Percentiles rank a stretch among this genome's conserved stretches.
These are phyloP conservation scores for Gossypium turneri DNA, from an alignment of 345 rosid species.

Conservation along the genomic window DNA sequence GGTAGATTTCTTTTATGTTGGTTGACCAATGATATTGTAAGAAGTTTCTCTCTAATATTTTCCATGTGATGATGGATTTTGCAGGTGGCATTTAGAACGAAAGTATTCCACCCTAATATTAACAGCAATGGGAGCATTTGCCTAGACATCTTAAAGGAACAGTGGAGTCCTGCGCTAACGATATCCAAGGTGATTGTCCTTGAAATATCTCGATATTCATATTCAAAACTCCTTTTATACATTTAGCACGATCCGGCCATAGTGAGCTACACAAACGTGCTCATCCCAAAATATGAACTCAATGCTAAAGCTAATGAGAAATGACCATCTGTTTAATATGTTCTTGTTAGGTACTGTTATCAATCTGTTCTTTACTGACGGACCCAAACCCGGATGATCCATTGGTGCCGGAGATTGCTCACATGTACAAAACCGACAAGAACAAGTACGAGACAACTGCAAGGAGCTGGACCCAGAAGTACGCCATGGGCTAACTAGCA, in stretches of 20 bases:
- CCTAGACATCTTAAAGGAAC: constrained; percentile 95
- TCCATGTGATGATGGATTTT: constrained; percentile 2
- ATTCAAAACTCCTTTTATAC: neutral
- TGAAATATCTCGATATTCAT: neutral
- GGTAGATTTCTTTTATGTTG: neutral
- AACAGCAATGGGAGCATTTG: constrained; percentile 97
- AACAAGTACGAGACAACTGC: constrained; percentile 91
- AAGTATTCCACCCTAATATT: constrained; percentile 89
- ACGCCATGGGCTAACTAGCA: constrained; percentile 79
- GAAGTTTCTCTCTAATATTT: neutral
- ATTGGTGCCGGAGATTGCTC: constrained; percentile 93
- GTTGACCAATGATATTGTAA: neutral
- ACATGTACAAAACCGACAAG: constrained; percentile 92
- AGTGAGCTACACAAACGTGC: neutral
- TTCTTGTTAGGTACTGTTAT: constrained; percentile 58
- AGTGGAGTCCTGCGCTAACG: constrained; percentile 96
- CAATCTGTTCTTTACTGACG: constrained; percentile 89
- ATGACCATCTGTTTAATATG: neutral
- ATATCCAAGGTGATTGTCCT: constrained; percentile 67
- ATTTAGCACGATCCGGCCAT: neutral
- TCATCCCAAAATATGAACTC: neutral
- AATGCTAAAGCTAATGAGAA: neutral
- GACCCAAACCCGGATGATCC: constrained; percentile 98
- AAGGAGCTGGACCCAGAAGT: constrained; percentile 99
- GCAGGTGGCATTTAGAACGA: constrained; percentile 92